Base-by-base conservation (phyloP, 2,329 filamentous ascomycete genomes). In the Teratosphaeria epicoccoides region DNA sequence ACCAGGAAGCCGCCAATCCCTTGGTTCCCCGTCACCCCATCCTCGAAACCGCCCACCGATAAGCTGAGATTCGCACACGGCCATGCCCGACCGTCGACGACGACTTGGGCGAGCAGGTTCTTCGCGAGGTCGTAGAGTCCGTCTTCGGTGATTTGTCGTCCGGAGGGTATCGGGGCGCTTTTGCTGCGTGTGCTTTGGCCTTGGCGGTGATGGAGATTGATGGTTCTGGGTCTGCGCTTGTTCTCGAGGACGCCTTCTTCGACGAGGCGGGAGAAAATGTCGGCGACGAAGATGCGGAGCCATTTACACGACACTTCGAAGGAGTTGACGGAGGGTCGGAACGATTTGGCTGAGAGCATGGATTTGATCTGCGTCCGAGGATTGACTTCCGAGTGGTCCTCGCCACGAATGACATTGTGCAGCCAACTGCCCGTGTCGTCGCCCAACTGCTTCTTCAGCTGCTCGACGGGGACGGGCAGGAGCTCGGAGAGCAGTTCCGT, bases 281-380 rank as follows among this genome's bases (percentile, higher is more conserved):
- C 93, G 1, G 88, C 87, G 4, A 80, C 83, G 66, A 97, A 97
- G 50, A 98, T 96, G 10, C 84, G 79, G 37, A 98, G 74, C 93
- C 93, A 98, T 54, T 83, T 83, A 23, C 80, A 74, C 1, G 84
- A 91, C 66, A 95, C 87, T 22, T 93, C 88, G 17, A 80, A 72
- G 2, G 77, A 84, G 59, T 82, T 86, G 65, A 97, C 91, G 51
- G 78, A 82, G 0, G 93, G 93, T 24, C 87, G 79, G 63, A 98
- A 98, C 0, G 89, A 94, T 66, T 98, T 98, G 20, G 93, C 90
- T 1, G 89, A 96, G 12, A 97, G 76, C 90, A 98, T 97, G 14
- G 87, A 93, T 68, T 97, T 96, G 73, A 96, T 95, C 63, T 93
- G 87, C 1, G 89, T 95, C 49, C 91, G 78, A 24, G 88, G 80